Evolutionary conservation across 2,329 filamentous ascomycete species (phyloP), one percentile per base, ranked within the genome.

Genomic region (Talaromyces islandicus): DNA sequence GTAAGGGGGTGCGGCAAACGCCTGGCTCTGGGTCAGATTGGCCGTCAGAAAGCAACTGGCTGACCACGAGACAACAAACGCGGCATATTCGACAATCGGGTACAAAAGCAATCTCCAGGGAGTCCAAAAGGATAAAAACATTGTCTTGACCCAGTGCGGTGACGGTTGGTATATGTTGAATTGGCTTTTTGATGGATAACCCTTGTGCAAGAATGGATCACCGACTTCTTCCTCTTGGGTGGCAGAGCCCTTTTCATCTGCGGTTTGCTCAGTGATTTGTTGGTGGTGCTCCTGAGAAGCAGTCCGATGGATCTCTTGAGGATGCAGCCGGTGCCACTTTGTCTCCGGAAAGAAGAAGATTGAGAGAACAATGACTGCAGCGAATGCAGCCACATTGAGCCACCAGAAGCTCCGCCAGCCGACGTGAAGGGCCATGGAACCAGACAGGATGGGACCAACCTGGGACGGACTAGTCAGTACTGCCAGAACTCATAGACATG

Each of bases 371-470:
- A 82, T 71, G 0, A 79, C 78, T 3, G 82, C 66, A 1, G 74
- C 80, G 2, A 85, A 71, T 1, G 88, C 56, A 1, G 69, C 85
- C 2, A 83, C 81, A 63, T 87, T 86, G 63, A 88, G 75, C 85
- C 85, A 88, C 83, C 84, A 88, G 69, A 88, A 88, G 66, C 75
- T 84, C 32, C 84, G 76, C 82, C 84, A 87, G 55, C 84, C 84
- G 3, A 81, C 68, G 35, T 82, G 78, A 46, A 81, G 73, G 1
- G 83, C 79, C 84, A 88, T 88, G 0, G 82, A 73, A 1, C 85
- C 86, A 0, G 83, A 76, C 53, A 86, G 78, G 60, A 86, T 86
- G 2, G 82, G 82, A 2, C 77, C 82, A 57, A 83, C 68, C 77
- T 77, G 53, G 14, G 29, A 25, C 24, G 38, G 12, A 63, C 7